A percentile compares a stretch with the other conserved stretches of the same genome.
These are phyloP conservation scores for Plantago elongata DNA, from an alignment of 257 asterid genomes.

Conservation along the genomic window DNA sequence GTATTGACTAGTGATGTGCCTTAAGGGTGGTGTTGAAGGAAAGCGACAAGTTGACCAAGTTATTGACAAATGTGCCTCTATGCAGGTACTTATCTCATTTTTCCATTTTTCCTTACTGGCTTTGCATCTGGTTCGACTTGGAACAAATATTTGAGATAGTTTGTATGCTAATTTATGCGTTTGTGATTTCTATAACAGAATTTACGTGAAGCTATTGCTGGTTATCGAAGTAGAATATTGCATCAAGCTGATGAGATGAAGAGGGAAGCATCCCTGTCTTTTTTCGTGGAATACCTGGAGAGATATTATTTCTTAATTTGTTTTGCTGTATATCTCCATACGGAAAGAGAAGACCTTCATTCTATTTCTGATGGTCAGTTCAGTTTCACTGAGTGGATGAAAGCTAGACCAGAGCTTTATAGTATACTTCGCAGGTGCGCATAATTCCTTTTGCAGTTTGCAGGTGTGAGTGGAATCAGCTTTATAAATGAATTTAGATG, in stretches of 20 bases:
- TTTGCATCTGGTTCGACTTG: conserved; percentile 20
- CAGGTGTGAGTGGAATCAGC: conserved; percentile 13
- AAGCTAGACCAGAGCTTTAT: conserved; percentile 91
- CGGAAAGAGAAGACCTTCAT: conserved; percentile 66
- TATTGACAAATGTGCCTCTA: conserved; percentile 93
- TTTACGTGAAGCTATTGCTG: conserved; percentile 93
- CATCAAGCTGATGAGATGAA: conserved; percentile 97
- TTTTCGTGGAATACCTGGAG: conserved; percentile 95
- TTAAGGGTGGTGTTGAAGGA: conserved; percentile 98
- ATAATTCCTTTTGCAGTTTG: conserved; percentile 15
- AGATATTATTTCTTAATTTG: conserved; percentile 98
- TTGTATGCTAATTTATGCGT: conserved; percentile 21
- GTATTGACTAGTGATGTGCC: conserved; percentile 40
- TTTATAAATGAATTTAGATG: conserved; percentile 17
- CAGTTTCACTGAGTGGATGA: conserved; percentile 97
- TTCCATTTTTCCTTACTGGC: conserved; percentile 9
- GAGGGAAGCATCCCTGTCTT: conserved; percentile 94
- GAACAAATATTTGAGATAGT: conserved; percentile 18
- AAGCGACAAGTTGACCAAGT: conserved; percentile 93
- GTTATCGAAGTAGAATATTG: conserved; percentile 83
- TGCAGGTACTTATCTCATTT: conserved; percentile 64
- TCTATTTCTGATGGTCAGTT: conserved; percentile 51
- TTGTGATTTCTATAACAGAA: conserved; percentile 48
- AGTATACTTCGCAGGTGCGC: conserved; percentile 88
- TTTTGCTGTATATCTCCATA: conserved; percentile 91